Percentiles rank a stretch among this genome's conserved stretches.
These are phyloP conservation scores for Polychaeton citri DNA, from an alignment of 2,329 filamentous ascomycete genomes.

Conservation along the genomic window DNA sequence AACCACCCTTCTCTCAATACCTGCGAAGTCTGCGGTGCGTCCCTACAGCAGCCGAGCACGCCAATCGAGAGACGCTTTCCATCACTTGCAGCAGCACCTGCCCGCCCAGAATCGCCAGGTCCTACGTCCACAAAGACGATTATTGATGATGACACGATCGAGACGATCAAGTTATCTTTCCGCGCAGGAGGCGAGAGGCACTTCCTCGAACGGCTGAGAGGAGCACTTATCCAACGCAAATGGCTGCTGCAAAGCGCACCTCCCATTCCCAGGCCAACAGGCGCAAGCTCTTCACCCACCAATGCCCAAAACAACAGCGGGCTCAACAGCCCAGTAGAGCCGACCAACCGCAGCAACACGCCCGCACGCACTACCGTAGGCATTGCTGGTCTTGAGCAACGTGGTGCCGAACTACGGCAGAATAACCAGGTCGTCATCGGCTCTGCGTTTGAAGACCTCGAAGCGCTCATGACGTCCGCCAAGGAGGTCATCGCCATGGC, in stretches of 20 bases:
- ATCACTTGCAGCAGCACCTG: conserved; percentile 18
- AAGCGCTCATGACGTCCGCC: conserved; percentile 92
- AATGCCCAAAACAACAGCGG: conserved; percentile 12
- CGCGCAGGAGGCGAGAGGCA: conserved; percentile 77
- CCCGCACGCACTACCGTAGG: conserved; percentile 54
- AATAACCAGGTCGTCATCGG: conserved; percentile 92
- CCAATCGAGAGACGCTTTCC: conserved; percentile 21
- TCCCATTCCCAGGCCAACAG: conserved; percentile 56
- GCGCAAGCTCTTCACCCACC: conserved; percentile 20
- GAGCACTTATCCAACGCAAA: conserved; percentile 80
- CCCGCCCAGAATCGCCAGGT: conserved; percentile 63
- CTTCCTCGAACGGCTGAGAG: conserved; percentile 79
- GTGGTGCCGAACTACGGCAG: conserved; percentile 70
- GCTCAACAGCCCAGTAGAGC: conserved; percentile 41
- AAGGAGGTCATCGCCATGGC: conserved; percentile 92
- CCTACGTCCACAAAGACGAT: conserved; percentile 38
- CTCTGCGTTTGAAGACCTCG: conserved; percentile 86
- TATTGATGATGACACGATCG: conserved; percentile 46
- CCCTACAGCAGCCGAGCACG: conserved; percentile 44
- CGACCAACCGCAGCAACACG: conserved; percentile 10
- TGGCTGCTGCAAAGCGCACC: conserved; percentile 88
- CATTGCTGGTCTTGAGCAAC: conserved; percentile 82
- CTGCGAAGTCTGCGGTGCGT: conserved; percentile 84
- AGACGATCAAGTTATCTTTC: conserved; percentile 85
- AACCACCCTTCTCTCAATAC: conserved; percentile 77